A percentile compares a stretch with the other conserved stretches of the same genome.
These are phyloP conservation scores for Clonostachys rhizophaga DNA, from an alignment of 2,329 filamentous ascomycete genomes.

Conservation along the genomic window DNA sequence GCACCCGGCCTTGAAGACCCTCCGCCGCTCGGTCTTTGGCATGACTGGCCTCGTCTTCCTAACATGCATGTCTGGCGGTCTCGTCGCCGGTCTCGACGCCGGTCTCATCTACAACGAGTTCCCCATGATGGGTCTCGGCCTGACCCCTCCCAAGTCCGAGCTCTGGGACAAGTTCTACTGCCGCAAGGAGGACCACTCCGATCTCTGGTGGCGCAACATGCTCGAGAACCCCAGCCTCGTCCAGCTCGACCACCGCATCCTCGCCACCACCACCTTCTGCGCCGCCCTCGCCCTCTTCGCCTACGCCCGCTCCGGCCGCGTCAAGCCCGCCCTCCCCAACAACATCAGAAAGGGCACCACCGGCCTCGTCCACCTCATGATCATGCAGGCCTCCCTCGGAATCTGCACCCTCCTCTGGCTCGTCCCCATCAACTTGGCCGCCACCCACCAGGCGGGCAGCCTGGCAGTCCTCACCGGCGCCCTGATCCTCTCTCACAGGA, in stretches of 20 bases:
- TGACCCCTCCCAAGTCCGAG: slow-evolving; percentile 77
- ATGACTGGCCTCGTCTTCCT: slow-evolving; percentile 75
- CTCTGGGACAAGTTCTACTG: slow-evolving; percentile 85
- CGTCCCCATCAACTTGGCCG: slow-evolving; percentile 82
- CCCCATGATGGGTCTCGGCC: slow-evolving; percentile 84
- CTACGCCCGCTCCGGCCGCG: slow-evolving; percentile 67
- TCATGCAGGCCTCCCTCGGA: slow-evolving; percentile 77
- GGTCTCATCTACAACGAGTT: slow-evolving; percentile 99
- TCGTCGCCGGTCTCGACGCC: slow-evolving; percentile 93
- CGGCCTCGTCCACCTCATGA: slow-evolving; percentile 79
- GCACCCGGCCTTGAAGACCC: slow-evolving; percentile 62
- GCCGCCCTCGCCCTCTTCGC: slow-evolving; percentile 73
- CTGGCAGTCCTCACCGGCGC: slow-evolving; percentile 80
- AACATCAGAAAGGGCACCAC: slow-evolving; percentile 64
- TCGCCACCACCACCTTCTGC: slow-evolving; percentile 85
- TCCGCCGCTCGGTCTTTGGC: slow-evolving; percentile 68
- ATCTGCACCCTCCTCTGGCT: slow-evolving; percentile 92
- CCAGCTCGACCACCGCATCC: slow-evolving; percentile 90
- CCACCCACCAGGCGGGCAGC: slow-evolving; percentile 88
- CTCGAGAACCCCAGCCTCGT: slow-evolving; percentile 95
- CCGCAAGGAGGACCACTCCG: slow-evolving; percentile 69
- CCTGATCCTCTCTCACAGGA: slow-evolving; percentile 71
- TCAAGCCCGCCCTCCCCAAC: slow-evolving; percentile 54
- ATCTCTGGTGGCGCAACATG: slow-evolving; percentile 96
- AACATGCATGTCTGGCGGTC: slow-evolving; percentile 88